Conservation (phyloP, 495 filamentous ascomycete genomes). For the Penicillium canescens region DNA sequence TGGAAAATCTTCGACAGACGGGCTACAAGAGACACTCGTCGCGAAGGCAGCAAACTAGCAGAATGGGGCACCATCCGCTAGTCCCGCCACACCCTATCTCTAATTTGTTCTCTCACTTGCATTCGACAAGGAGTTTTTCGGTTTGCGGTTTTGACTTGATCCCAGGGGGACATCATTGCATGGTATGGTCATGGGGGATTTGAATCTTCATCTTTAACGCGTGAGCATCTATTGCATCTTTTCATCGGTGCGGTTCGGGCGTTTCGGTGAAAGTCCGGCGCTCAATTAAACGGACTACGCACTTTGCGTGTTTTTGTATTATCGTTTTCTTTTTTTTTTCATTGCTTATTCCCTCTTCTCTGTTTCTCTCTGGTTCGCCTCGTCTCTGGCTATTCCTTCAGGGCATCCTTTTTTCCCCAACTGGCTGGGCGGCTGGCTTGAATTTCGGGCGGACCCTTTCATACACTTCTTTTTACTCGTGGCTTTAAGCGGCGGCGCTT, state of each 20-base stretch:
- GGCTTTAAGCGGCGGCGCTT: slow-evolving; percentile 40
- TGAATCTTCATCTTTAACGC: slow-evolving; percentile 19
- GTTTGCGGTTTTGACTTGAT: slow-evolving; percentile 25
- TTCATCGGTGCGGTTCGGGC: slow-evolving; percentile 17
- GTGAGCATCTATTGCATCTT: slow-evolving; percentile 40
- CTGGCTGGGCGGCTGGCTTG: background rate
- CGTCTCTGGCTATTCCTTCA: background rate
- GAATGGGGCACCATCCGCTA: slow-evolving; percentile 75
- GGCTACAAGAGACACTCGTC: slow-evolving; percentile 51
- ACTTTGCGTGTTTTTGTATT: slow-evolving; percentile 9
- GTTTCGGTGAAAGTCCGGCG: slow-evolving; percentile 23
- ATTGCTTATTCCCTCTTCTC: slow-evolving; percentile 1
- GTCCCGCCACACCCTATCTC: slow-evolving; percentile 8
- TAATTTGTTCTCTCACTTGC: slow-evolving; percentile 29
- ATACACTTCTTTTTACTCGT: slow-evolving; percentile 10
- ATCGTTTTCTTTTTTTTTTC: slow-evolving; percentile 12
- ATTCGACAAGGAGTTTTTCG: slow-evolving; percentile 44
- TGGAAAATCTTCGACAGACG: slow-evolving; percentile 90
- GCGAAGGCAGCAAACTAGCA: slow-evolving; percentile 56
- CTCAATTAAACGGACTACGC: slow-evolving; percentile 14
- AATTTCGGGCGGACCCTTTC: background rate
- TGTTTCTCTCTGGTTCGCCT: background rate
- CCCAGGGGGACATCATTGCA: slow-evolving; percentile 21
- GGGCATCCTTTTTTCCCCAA: too few species aligned
- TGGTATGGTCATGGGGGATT: slow-evolving; percentile 23